A percentile compares a stretch with the other conserved stretches of the same genome.
Evolutionary conservation across 2,329 filamentous ascomycete species (phyloP).

Genomic region (Penicillium nordicum): DNA sequence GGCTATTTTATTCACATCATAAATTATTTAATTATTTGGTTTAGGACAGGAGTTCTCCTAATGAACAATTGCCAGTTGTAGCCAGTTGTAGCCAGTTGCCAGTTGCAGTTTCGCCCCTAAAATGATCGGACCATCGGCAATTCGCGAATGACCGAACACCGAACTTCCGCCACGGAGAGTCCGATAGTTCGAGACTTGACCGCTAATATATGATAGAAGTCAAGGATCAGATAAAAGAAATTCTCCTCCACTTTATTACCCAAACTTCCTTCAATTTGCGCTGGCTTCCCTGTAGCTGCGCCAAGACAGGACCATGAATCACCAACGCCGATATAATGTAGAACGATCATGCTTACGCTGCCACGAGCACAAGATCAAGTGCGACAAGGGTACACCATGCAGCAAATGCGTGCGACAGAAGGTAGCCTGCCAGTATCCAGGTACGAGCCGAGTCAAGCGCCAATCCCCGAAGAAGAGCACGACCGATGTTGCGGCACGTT

Average conservation of each 20-base stretch:
- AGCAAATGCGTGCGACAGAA: constrained; percentile 20
- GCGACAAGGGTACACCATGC: constrained; percentile 26
- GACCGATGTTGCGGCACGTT: constrained; percentile 19
- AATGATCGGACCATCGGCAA: background rate
- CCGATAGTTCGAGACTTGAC: background rate
- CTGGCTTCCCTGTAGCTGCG: background rate
- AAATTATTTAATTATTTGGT: background rate
- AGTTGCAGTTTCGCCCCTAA: background rate
- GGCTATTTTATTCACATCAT: background rate
- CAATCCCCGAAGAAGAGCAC: constrained; percentile 16
- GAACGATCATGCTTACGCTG: constrained; percentile 31
- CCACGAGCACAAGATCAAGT: constrained; percentile 30
- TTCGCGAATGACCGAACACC: constrained; percentile 1
- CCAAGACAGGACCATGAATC: constrained; percentile 3
- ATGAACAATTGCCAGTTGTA: background rate
- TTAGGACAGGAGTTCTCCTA: background rate
- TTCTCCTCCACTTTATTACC: background rate
- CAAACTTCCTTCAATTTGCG: background rate
- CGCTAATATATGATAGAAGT: background rate
- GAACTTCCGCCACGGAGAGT: background rate
- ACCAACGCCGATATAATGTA: constrained; percentile 24
- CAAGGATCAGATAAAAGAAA: background rate
- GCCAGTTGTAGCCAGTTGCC: too few species aligned
- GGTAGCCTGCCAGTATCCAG: constrained; percentile 24
- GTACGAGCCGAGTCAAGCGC: constrained; percentile 20